These are phyloP conservation scores for Fraxinus anomala DNA, from an alignment of 257 asterid genomes.

Conservation along the genomic window DNA sequence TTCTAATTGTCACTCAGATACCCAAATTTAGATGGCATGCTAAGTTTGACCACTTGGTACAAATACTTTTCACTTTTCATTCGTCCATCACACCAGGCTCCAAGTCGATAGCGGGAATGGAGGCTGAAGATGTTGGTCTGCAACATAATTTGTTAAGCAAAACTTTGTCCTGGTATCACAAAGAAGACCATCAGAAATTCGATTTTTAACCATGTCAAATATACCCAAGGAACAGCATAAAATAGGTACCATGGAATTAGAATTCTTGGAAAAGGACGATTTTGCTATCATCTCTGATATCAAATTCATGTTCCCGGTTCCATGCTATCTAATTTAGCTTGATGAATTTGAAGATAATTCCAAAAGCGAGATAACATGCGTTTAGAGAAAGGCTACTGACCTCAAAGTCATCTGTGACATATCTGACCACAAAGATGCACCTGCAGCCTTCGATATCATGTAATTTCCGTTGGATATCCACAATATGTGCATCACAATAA, in stretches of 20 bases:
- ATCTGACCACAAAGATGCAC: slow-evolving; percentile 68
- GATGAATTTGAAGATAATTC: neutral
- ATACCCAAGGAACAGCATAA: neutral
- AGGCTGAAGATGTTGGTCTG: slow-evolving; percentile 47
- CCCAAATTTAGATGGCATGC: neutral
- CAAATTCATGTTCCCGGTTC: neutral
- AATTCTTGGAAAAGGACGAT: neutral
- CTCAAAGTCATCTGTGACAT: slow-evolving; percentile 56
- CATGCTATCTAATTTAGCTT: neutral
- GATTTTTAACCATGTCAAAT: neutral
- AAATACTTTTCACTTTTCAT: neutral
- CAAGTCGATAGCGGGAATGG: neutral
- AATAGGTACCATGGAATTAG: neutral
- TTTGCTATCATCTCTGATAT: neutral
- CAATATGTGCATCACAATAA: slow-evolving; percentile 64
- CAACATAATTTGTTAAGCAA: slow-evolving; percentile 48
- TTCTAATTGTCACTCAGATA: neutral
- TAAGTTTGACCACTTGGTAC: neutral
- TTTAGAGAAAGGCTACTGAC: slow-evolving; percentile 34
- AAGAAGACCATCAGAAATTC: slow-evolving; percentile 1
- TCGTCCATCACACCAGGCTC: neutral
- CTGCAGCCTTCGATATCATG: slow-evolving; percentile 57
- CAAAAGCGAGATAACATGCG: neutral
- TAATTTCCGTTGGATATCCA: slow-evolving; percentile 46
- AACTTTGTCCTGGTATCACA: slow-evolving; percentile 52